Conservation (phyloP, 345 rosid species). For the Brassica incana region DNA sequence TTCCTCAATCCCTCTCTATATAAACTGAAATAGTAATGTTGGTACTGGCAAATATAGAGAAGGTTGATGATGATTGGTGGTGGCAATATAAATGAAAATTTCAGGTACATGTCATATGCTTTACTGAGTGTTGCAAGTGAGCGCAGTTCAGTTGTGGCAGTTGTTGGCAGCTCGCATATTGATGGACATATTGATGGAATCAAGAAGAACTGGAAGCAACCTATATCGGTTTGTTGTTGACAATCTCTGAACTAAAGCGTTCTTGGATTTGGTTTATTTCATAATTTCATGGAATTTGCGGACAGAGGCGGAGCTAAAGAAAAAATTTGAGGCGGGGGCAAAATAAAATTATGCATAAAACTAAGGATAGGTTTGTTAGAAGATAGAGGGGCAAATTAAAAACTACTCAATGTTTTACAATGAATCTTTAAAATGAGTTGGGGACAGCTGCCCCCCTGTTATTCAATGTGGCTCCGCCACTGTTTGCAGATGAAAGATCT, state of each 20-base stretch:
- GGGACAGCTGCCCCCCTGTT: no score
- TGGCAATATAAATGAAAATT: neutral
- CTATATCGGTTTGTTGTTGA: conserved; percentile 54
- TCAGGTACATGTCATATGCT: conserved; percentile 83
- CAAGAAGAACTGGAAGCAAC: conserved; percentile 82
- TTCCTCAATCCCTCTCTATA: conserved; percentile 25
- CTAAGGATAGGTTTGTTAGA: no score
- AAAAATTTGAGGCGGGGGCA: no score
- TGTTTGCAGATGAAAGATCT: conserved; percentile 72
- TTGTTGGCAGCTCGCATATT: conserved; percentile 94
- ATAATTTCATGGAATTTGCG: neutral
- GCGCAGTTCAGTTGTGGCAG: conserved; percentile 83
- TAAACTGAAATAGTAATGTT: neutral
- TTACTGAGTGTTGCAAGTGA: conserved; percentile 68
- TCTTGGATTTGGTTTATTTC: neutral
- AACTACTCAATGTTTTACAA: no score
- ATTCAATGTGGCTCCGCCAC: no score
- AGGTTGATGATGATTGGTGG: no score
- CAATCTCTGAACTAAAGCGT: neutral
- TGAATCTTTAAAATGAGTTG: no score
- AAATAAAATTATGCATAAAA: no score
- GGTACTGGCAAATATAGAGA: no score
- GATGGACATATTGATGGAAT: no score
- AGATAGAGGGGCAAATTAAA: no score
- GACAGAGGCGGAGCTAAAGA: no score